phyloP scores from a whole-genome alignment of 2,329 filamentous ascomycete genomes.

The Epichloe typhina region DNA sequence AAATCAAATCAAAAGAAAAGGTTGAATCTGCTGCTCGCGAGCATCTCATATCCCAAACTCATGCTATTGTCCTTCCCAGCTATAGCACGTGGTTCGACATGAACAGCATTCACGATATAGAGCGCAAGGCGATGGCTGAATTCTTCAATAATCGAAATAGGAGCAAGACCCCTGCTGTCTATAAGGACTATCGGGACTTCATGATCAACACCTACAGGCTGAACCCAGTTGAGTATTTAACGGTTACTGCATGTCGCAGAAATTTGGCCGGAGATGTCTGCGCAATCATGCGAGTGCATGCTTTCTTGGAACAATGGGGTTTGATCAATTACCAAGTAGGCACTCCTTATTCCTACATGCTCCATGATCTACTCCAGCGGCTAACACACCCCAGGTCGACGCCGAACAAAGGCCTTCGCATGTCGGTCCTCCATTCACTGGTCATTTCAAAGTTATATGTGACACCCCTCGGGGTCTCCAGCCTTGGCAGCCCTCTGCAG shows the following conservation, averaged over 20 bases:
- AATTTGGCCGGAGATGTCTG: slow-evolving; percentile 96
- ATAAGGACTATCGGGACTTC: slow-evolving; percentile 98
- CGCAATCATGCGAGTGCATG: slow-evolving; percentile 97
- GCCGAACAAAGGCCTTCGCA: slow-evolving; percentile 89
- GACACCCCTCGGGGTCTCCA: slow-evolving; percentile 87
- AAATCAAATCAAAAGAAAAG: slow-evolving; percentile 62
- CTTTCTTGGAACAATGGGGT: slow-evolving; percentile 96
- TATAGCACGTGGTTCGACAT: slow-evolving; percentile 99
- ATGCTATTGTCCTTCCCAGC: slow-evolving; percentile 90
- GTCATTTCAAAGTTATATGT: slow-evolving; percentile 90
- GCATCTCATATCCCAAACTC: slow-evolving; percentile 84
- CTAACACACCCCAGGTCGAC: slow-evolving; percentile 57
- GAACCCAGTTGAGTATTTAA: slow-evolving; percentile 91
- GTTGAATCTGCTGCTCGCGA: slow-evolving; percentile 79
- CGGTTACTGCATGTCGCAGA: slow-evolving; percentile 86
- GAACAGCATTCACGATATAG: slow-evolving; percentile 79
- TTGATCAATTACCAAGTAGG: slow-evolving; percentile 94
- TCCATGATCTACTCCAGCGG: not conserved
- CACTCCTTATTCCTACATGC: not conserved
- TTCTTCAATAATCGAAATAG: slow-evolving; percentile 98
- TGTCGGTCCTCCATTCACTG: slow-evolving; percentile 91
- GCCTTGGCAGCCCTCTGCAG: slow-evolving; percentile 82
- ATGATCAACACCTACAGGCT: slow-evolving; percentile 99
- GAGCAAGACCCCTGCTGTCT: slow-evolving; percentile 93
- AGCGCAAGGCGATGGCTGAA: slow-evolving; percentile 88